Base-by-base conservation (phyloP, 768 basidiomycete species). In the Tylopilus cervinicoccineus region DNA sequence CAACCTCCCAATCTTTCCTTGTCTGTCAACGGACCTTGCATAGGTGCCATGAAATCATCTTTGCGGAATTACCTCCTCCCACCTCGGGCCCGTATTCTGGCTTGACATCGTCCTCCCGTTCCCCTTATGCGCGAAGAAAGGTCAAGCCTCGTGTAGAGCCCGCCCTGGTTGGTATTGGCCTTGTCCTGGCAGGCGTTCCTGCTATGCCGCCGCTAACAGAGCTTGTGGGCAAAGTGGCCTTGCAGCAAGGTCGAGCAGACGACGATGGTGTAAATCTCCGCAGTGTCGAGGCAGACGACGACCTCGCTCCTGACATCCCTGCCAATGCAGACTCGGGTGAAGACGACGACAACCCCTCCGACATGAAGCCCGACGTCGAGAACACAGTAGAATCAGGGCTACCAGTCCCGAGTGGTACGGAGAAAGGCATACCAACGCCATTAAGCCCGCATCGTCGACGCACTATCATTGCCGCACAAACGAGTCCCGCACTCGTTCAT, bases 31-130 rank as follows among this genome's bases (percentile, higher is more conserved):
- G 95, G 51, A 81, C 93, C 32, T 72, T 97, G 50, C 89, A 89
- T 65, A 80, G 80, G 65, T 94, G 94, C 61, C 94, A 98, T 69
- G 88, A 93, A 70, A 93, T 98, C 66, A 95, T 99, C 60, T 99
- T 96, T 64, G 83, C 83, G 39, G 91, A 97, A 67, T 74, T 87
- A 28, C 82, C 93, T 11, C 72, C 81, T 20, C 79, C 84, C 8
- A 70, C 77, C 11, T 68, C 76, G 10, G 74, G 81, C 4, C 88
- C 91, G 1, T 94, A 94, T 63, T 72, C 80, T 13, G 73, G 77
- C 8, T 65, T 86, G 56, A 71, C 69, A 57, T 64, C 79, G 14
- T 76, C 81, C 31, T 64, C 70, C 34, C 71, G 71, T 22, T 70
- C 76, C 16, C 77, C 76, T 29, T 75, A 81, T 47, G 60, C 70